phyloP scores from a whole-genome alignment of 2,329 filamentous ascomycete genomes.

The Ophiostoma fasciatum region DNA sequence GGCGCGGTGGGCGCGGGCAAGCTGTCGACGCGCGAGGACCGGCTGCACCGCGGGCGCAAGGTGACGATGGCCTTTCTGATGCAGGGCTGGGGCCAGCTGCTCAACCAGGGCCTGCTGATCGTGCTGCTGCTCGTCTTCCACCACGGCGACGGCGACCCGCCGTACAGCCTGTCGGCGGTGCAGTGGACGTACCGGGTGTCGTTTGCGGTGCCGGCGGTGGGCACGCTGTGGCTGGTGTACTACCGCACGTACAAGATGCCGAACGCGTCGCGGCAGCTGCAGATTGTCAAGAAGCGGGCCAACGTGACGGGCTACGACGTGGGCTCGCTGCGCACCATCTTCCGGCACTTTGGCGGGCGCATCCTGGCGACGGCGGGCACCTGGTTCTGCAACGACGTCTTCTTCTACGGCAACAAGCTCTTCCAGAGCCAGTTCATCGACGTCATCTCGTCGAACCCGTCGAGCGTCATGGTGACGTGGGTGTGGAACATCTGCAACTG shows the following conservation, averaged over 20 bases:
- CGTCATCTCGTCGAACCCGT: conserved; percentile 13
- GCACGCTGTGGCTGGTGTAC: conserved; percentile 89
- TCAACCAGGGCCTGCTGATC: conserved; percentile 86
- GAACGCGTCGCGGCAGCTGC: conserved; percentile 68
- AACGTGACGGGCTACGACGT: conserved; percentile 87
- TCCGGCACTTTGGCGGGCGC: conserved; percentile 73
- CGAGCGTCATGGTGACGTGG: conserved; percentile 73
- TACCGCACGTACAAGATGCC: conserved; percentile 94
- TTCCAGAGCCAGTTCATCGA: conserved; percentile 13
- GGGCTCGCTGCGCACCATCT: conserved; percentile 63
- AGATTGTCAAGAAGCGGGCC: conserved; percentile 68
- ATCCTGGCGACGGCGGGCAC: conserved; percentile 72
- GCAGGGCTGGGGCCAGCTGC: conserved; percentile 95
- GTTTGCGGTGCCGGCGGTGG: conserved; percentile 79
- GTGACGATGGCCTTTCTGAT: conserved; percentile 94
- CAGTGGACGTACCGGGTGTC: conserved; percentile 89
- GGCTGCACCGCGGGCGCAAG: conserved; percentile 87
- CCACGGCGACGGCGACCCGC: conserved; percentile 57
- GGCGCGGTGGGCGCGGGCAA: conserved; percentile 75
- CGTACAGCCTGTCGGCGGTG: conserved; percentile 61
- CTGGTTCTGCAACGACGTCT: conserved; percentile 96
- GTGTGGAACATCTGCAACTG: conserved; percentile 88
- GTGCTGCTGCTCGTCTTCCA: conserved; percentile 79
- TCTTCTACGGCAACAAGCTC: conserved; percentile 67
- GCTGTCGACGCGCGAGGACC: conserved; percentile 80